Percentiles rank a stretch among this genome's conserved stretches.
Conservation (phyloP, 164 flowering plant species). For the Dillenia suffruticosa region DNA sequence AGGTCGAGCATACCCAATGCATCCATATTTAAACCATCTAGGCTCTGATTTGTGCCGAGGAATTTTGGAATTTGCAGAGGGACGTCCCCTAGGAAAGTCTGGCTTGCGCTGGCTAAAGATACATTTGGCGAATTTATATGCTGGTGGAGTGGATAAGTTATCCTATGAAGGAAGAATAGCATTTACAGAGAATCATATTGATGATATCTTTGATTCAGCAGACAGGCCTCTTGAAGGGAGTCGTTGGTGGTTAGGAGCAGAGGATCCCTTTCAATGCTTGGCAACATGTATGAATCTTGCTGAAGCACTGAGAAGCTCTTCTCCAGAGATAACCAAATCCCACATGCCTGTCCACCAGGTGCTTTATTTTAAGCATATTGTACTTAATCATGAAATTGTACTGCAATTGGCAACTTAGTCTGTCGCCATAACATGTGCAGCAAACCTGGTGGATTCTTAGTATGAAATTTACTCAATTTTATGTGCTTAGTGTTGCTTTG, state of each 20-base stretch:
- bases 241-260: constrained; percentile 95
- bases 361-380: constrained; percentile 1
- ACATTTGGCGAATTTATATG: constrained; percentile 90
- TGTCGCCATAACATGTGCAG: too few relatives aligned
- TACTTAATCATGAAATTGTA: too few relatives aligned
- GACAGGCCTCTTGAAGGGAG: constrained; percentile 93
- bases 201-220: constrained; percentile 94
- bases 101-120: constrained; percentile 94
- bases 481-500: too few relatives aligned
- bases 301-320: constrained; percentile 80
- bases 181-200: constrained; percentile 81
- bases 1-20: constrained; percentile 99
- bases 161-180: constrained; percentile 73
- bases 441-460: too few relatives aligned
- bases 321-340: constrained; percentile 75
- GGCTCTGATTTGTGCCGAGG: constrained; percentile 98
- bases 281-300: constrained; percentile 72
- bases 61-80: constrained; percentile 88
- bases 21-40: constrained; percentile 91
- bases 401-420: too few relatives aligned
- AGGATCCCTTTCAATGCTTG: constrained; percentile 93
- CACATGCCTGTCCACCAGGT: constrained; percentile 74
- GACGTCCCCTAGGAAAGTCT: constrained; percentile 85
- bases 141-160: constrained; percentile 89
- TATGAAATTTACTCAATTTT: too few relatives aligned